Evolutionary conservation across 2,329 filamentous ascomycete genomes (phyloP).

Genomic region (Phialophora verrucosa): DNA sequence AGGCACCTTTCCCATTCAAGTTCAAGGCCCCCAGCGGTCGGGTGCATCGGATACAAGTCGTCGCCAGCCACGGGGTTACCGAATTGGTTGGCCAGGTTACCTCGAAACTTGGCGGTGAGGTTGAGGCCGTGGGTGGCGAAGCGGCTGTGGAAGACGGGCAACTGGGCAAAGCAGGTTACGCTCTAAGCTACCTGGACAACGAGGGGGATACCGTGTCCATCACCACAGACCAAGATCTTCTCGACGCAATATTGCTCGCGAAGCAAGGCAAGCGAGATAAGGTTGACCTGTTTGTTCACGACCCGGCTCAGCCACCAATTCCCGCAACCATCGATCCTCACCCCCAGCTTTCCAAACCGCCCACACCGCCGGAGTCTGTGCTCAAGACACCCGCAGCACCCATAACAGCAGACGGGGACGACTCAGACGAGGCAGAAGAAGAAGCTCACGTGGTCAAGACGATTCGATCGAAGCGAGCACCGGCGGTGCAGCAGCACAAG

Average conservation of each 20-base stretch:
- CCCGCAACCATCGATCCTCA: slow-evolving; percentile 66
- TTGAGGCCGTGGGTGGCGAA: slow-evolving; percentile 80
- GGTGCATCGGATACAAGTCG: slow-evolving; percentile 88
- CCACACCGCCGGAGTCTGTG: slow-evolving; percentile 59
- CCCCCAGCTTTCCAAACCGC: slow-evolving; percentile 56
- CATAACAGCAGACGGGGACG: slow-evolving; percentile 65
- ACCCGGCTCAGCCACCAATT: slow-evolving; percentile 87
- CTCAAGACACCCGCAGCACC: slow-evolving; percentile 47
- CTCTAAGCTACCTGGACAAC: slow-evolving; percentile 93
- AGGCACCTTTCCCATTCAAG: slow-evolving; percentile 83
- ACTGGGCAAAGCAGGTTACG: slow-evolving; percentile 78
- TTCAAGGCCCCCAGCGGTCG: slow-evolving; percentile 97
- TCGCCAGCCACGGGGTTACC: slow-evolving; percentile 77
- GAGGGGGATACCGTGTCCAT: slow-evolving; percentile 97
- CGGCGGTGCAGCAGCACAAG: slow-evolving; percentile 48
- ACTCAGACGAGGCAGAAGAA: slow-evolving; percentile 53
- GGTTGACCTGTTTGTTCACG: slow-evolving; percentile 95
- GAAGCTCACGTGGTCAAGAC: slow-evolving; percentile 22
- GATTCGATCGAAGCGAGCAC: slow-evolving; percentile 27
- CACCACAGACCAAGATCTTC: slow-evolving; percentile 89
- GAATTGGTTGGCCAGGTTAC: slow-evolving; percentile 78
- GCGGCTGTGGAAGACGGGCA: slow-evolving; percentile 80
- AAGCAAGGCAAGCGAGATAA: slow-evolving; percentile 81
- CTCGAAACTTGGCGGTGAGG: slow-evolving; percentile 82
- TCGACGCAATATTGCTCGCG: slow-evolving; percentile 86